Evolutionary conservation across 148 eudicot genomes (phyloP).

Genomic region (Rhododendron simsii): DNA sequence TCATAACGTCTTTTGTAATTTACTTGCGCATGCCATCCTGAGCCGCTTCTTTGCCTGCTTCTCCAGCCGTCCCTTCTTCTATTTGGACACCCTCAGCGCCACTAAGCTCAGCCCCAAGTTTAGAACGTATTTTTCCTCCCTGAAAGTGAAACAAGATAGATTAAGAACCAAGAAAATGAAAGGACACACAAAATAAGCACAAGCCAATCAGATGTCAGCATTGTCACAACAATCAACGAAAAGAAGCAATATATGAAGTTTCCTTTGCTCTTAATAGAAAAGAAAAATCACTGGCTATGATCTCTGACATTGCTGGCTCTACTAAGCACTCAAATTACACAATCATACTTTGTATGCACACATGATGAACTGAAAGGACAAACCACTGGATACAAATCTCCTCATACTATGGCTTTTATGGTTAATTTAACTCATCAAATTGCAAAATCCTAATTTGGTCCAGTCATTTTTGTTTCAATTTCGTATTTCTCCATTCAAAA

Average conservation of each 20-base stretch:
- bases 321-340: background rate
- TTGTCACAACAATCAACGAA: background rate
- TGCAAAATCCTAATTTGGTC: background rate
- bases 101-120: constrained; percentile 72
- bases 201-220: background rate
- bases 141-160: constrained; percentile 20
- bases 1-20: constrained; percentile 12
- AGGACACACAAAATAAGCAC: background rate
- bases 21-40: constrained; percentile 97
- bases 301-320: background rate
- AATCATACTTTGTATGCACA: background rate
- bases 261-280: background rate
- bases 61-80: constrained; percentile 93
- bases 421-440: background rate
- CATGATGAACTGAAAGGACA: background rate
- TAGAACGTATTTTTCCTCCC: constrained; percentile 98
- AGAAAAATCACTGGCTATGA: background rate
- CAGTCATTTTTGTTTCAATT: background rate
- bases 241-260: too few relatives aligned
- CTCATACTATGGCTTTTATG: background rate
- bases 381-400: background rate
- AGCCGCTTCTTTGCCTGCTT: constrained; percentile 85
- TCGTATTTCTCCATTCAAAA: background rate
- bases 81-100: constrained; percentile 63
- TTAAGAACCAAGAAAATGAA: background rate